Percentiles rank a stretch among this genome's conserved stretches.
Evolutionary conservation across 169 alveolate species (phyloP).

Genomic region (Plasmodium reichenowi): DNA sequence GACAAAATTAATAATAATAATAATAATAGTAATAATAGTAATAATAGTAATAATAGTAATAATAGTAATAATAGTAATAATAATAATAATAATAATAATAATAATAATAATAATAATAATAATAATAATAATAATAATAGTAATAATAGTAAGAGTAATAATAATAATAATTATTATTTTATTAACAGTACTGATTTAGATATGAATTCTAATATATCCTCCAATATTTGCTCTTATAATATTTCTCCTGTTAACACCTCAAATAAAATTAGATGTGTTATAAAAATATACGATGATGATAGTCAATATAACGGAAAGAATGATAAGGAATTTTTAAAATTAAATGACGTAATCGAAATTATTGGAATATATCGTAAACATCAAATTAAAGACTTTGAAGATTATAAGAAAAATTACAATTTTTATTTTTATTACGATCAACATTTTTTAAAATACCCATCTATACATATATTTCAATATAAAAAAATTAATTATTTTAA

Average conservation of each 20-base stretch:
- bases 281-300: constrained; percentile 71
- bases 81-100: not conserved
- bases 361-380: constrained; percentile 72
- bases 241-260: too few species aligned
- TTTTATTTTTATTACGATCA: constrained; percentile 72
- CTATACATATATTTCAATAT: constrained; percentile 67
- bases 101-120: not conserved
- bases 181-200: too few species aligned
- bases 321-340: constrained; percentile 41
- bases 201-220: too few species aligned
- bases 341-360: constrained; percentile 68
- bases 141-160: not conserved
- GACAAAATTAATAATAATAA: not conserved
- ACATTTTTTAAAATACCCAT: constrained; percentile 62
- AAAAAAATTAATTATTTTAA: constrained; percentile 56
- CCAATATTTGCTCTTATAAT: too few species aligned
- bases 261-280: constrained; percentile 34
- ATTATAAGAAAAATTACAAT: constrained; percentile 46
- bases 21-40: not conserved
- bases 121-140: not conserved
- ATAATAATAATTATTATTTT: not conserved
- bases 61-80: not conserved
- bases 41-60: not conserved
- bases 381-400: constrained; percentile 63
- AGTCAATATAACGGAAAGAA: constrained; percentile 73